phyloP scores from a whole-genome alignment of 441 rosid genomes.

The Capsella rubella region DNA sequence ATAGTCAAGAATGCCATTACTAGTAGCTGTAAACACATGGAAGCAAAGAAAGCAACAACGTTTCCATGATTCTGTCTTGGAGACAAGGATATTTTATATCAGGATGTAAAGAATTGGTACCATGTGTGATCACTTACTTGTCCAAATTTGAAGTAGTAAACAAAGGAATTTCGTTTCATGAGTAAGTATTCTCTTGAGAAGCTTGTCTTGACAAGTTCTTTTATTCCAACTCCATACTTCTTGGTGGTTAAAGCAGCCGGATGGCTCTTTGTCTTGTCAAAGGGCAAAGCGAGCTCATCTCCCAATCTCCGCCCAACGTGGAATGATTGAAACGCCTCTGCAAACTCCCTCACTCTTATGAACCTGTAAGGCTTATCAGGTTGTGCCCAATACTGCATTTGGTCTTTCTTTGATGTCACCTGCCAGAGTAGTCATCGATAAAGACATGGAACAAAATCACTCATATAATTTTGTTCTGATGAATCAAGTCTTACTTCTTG shows the following conservation, averaged over 20 bases:
- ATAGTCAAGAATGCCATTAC: constrained; percentile 49
- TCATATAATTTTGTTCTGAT: constrained; percentile 5
- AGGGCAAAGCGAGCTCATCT: constrained; percentile 66
- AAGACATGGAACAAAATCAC: constrained; percentile 1
- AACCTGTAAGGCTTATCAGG: constrained; percentile 69
- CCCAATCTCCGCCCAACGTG: constrained; percentile 58
- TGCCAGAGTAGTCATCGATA: constrained; percentile 35
- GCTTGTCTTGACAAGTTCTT: constrained; percentile 74
- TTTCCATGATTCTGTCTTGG: constrained; percentile 28
- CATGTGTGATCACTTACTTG: constrained; percentile 55
- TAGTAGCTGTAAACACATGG: constrained; percentile 50
- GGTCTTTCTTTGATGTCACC: constrained; percentile 98
- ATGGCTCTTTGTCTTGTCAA: constrained; percentile 69
- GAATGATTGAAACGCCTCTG: constrained; percentile 75
- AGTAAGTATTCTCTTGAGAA: constrained; percentile 75
- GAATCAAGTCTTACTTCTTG: constrained; percentile 56
- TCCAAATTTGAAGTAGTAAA: constrained; percentile 73
- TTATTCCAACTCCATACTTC: constrained; percentile 67
- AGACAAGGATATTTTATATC: neutral
- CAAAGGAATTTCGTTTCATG: constrained; percentile 90
- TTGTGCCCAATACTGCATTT: constrained; percentile 74
- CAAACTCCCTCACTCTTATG: constrained; percentile 66
- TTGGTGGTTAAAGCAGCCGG: constrained; percentile 77
- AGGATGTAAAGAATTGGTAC: constrained; percentile 12
- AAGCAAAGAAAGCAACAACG: constrained; percentile 22